Evolutionary conservation across 495 filamentous ascomycete genomes (phyloP).

Genomic region (Xylaria acuta): DNA sequence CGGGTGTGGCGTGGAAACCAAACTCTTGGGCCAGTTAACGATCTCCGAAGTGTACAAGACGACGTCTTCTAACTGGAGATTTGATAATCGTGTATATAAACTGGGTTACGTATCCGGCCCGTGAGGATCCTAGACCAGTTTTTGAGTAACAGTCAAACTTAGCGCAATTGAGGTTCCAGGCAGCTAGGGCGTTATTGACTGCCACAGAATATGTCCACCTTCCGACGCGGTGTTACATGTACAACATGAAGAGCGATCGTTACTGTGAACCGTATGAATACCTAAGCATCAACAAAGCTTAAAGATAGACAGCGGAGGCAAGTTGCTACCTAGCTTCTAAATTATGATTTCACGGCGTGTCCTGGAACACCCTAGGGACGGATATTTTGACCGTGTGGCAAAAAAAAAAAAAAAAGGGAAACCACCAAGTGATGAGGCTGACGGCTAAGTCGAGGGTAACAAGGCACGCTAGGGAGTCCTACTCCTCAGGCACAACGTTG

Average conservation of each 20-base stretch:
- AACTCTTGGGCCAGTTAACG: background rate
- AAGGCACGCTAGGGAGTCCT: background rate
- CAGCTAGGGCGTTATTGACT: conserved; percentile 6
- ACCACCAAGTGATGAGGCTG: background rate
- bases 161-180: background rate
- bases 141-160: conserved; percentile 10
- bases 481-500: background rate
- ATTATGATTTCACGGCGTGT: background rate
- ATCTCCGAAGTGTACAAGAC: background rate
- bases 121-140: background rate
- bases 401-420: no score
- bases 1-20: background rate
- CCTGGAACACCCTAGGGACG: background rate
- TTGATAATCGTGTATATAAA: background rate
- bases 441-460: background rate
- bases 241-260: background rate
- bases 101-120: background rate
- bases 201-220: conserved; percentile 1
- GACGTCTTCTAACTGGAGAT: background rate
- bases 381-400: background rate
- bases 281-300: background rate
- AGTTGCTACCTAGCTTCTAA: background rate
- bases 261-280: background rate
- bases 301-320: background rate
- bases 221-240: conserved; percentile 6